These are phyloP conservation scores for Lomentospora prolificans DNA, from an alignment of 2,329 filamentous ascomycete species.

Conservation along the genomic window DNA sequence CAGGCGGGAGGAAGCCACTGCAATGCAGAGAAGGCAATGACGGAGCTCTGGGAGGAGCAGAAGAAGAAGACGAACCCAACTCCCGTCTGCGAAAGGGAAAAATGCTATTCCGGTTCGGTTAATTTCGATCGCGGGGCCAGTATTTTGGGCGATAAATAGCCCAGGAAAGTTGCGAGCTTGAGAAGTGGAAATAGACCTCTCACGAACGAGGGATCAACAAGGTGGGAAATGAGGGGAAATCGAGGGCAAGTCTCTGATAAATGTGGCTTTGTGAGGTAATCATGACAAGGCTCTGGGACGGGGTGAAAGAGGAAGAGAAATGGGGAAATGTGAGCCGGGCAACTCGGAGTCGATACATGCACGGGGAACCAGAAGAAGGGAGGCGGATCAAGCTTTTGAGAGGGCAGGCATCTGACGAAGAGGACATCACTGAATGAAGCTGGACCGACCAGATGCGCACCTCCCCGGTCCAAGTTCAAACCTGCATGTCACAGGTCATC, in stretches of 20 bases:
- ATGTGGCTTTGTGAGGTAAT: neutral
- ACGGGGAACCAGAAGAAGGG: neutral
- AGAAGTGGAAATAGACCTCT: neutral
- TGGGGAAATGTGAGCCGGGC: neutral
- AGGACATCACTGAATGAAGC: too few relatives aligned
- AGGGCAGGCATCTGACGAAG: too few relatives aligned
- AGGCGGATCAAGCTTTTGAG: neutral
- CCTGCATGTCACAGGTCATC: neutral
- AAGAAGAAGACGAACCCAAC: neutral
- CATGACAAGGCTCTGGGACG: neutral
- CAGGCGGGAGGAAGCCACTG: neutral
- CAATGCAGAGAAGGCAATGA: neutral
- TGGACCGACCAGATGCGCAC: too few relatives aligned
- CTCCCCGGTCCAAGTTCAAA: neutral
- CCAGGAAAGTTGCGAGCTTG: neutral
- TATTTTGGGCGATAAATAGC: neutral
- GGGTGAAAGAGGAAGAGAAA: neutral
- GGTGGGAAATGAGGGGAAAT: neutral
- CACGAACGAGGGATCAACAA: neutral
- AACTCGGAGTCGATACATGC: too few relatives aligned
- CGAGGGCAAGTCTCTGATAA: neutral
- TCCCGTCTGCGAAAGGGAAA: neutral
- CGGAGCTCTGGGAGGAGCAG: conserved; percentile 14
- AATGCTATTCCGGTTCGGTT: neutral
- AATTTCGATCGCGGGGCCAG: neutral